Base-by-base conservation (phyloP, 345 rosid genomes). In the Brassica carinata region DNA sequence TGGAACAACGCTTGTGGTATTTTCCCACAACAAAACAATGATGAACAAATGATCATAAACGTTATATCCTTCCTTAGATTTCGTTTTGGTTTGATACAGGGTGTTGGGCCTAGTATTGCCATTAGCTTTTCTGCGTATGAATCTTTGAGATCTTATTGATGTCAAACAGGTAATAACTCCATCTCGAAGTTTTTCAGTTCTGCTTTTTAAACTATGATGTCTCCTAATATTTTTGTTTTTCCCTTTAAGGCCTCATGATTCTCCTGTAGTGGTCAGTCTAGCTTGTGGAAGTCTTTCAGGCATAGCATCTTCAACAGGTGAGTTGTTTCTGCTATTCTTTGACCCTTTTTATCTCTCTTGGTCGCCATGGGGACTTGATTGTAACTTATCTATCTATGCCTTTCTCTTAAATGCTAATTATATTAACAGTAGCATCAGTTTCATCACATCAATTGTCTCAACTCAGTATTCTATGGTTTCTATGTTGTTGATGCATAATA, bases 201-300 rank as follows among this genome's bases (percentile, higher is more conserved):
- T 55, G 68, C 30, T 0, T 13, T 51, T 23, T 23, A 23, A 58
- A 33, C 33, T 23, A 30, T 71, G 40, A 30, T 66, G 55, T 40
- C 14, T 53, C 80, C 77, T 55, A 65, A 64, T 13, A 13, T 64
- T 64, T 5, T 30, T 15, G 26, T 19, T 15, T 64, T 38, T 65
- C 8, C 19, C 75, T 84, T 7, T 33, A 40, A 96, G 99, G 87
- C 97, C 97, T 5, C 66, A 90, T 66, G 98, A 96, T 89, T 86
- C 98, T 71, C 75, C 89, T 33, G 77, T 86, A 27, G 79, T 87
- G 48, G 87, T 90, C 69, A 91, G 99, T 83, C 87, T 96, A 72
- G 93, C 96, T 33, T 96, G 97, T 83, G 99, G 98, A 83, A 96
- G 99, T 83, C 88, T 93, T 63, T 96, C 99, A 45, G 98, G 99